Conservation (phyloP, 345 rosid genomes). For the Gossypioides kirkii region DNA sequence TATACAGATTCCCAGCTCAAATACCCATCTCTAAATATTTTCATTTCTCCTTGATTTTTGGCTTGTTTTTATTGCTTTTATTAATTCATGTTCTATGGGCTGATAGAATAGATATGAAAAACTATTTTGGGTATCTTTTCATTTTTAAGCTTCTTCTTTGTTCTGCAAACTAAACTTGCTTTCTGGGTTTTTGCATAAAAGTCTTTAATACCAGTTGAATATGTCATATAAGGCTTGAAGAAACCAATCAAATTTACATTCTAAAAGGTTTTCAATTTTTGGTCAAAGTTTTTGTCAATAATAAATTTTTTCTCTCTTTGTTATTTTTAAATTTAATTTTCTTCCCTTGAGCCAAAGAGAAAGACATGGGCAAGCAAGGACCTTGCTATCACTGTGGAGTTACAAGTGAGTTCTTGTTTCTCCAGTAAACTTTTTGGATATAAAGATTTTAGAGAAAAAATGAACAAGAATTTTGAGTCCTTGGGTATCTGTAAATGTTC, state of each 20-base stretch:
- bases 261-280: slow-evolving; percentile 10
- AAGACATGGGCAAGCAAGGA: slow-evolving; percentile 75
- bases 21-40: slow-evolving; percentile 26
- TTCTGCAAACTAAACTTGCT: slow-evolving; percentile 30
- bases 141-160: slow-evolving; percentile 27
- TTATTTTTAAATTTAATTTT: slow-evolving; percentile 15
- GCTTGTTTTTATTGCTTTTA: slow-evolving; percentile 9
- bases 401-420: slow-evolving; percentile 79
- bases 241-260: slow-evolving; percentile 14
- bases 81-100: slow-evolving; percentile 10
- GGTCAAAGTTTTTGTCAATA: slow-evolving; percentile 21
- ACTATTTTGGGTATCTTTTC: slow-evolving; percentile 31
- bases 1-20: slow-evolving; percentile 37
- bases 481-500: not conserved
- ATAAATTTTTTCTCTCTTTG: not conserved
- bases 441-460: not conserved
- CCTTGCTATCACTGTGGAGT: slow-evolving; percentile 93
- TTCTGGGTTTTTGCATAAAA: slow-evolving; percentile 37
- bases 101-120: slow-evolving; percentile 5
- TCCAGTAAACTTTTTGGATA: slow-evolving; percentile 19
- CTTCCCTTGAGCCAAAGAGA: slow-evolving; percentile 24
- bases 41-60: slow-evolving; percentile 19
- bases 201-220: slow-evolving; percentile 26
- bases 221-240: slow-evolving; percentile 23
- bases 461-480: slow-evolving; percentile 8